Conservation (phyloP, 2,329 filamentous ascomycete genomes). For the Cladorrhinum sp. region DNA sequence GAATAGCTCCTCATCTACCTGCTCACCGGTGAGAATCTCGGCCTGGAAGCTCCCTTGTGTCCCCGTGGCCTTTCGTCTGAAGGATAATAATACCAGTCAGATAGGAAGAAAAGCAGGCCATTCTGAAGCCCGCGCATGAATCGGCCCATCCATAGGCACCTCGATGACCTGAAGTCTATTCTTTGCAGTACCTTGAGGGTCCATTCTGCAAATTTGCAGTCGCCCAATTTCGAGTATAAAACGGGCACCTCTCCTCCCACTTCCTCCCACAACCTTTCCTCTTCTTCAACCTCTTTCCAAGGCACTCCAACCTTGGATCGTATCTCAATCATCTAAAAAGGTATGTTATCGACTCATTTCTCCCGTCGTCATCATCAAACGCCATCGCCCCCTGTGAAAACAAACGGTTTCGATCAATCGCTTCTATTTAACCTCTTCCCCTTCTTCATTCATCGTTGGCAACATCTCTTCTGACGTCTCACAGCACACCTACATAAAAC, state of each 20-base stretch:
- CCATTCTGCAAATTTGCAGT: background rate
- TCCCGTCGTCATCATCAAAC: background rate
- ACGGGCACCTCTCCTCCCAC: background rate
- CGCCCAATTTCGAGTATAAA: background rate
- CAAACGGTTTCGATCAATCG: background rate
- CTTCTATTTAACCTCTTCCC: conserved; percentile 7
- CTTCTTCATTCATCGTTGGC: background rate
- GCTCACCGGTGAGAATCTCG: too few relatives aligned
- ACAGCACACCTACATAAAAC: background rate
- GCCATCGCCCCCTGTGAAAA: background rate
- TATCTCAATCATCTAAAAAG: background rate
- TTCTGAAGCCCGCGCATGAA: background rate
- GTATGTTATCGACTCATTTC: background rate
- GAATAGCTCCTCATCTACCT: background rate
- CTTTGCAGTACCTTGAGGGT: background rate
- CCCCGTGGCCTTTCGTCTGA: background rate
- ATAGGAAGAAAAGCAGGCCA: background rate
- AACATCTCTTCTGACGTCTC: background rate
- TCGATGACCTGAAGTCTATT: background rate
- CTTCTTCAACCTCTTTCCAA: background rate
- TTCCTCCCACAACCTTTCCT: conserved; percentile 5
- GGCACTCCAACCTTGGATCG: background rate
- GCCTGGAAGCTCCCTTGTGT: background rate
- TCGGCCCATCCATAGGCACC: background rate
- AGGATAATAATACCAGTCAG: background rate